These are phyloP conservation scores for Zygoascus ofunaensis DNA, from an alignment of 805 yeast genomes.

Conservation along the genomic window DNA sequence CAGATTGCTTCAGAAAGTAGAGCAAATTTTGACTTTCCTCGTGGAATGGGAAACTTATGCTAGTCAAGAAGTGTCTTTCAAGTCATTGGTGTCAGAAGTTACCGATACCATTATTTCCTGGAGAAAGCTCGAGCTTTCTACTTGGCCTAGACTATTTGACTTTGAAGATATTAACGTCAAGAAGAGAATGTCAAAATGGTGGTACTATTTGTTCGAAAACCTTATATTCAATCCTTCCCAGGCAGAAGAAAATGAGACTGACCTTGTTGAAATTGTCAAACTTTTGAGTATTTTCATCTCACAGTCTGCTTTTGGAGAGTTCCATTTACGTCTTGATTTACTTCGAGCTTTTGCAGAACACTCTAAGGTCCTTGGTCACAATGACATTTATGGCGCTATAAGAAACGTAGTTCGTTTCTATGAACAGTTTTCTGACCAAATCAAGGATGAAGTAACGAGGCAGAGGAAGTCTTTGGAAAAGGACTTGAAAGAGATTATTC, in stretches of 20 bases:
- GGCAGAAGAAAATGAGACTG: slow-evolving; percentile 31
- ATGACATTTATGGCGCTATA: slow-evolving; percentile 34
- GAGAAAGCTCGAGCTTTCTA: slow-evolving; percentile 78
- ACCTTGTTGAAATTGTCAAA: slow-evolving; percentile 34
- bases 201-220: slow-evolving; percentile 83
- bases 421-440: slow-evolving; percentile 47
- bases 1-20: slow-evolving; percentile 67
- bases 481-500: slow-evolving; percentile 72
- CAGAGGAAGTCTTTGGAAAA: slow-evolving; percentile 57
- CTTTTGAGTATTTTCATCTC: slow-evolving; percentile 70
- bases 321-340: slow-evolving; percentile 45
- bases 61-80: slow-evolving; percentile 61
- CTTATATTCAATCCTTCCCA: slow-evolving; percentile 31
- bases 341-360: slow-evolving; percentile 59
- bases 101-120: slow-evolving; percentile 73
- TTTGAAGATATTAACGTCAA: slow-evolving; percentile 46
- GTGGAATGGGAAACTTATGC: slow-evolving; percentile 95
- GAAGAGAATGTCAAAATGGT: slow-evolving; percentile 64
- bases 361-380: slow-evolving; percentile 27
- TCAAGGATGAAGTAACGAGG: slow-evolving; percentile 38
- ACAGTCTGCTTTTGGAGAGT: slow-evolving; percentile 72
- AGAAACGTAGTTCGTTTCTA: slow-evolving; percentile 55
- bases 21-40: slow-evolving; percentile 72
- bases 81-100: slow-evolving; percentile 43
- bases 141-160: slow-evolving; percentile 72